A percentile compares a stretch with the other conserved stretches of the same genome.
phyloP scores from a whole-genome alignment of 2,329 filamentous ascomycete genomes.

The Aspergillus brunneoviolaceus region DNA sequence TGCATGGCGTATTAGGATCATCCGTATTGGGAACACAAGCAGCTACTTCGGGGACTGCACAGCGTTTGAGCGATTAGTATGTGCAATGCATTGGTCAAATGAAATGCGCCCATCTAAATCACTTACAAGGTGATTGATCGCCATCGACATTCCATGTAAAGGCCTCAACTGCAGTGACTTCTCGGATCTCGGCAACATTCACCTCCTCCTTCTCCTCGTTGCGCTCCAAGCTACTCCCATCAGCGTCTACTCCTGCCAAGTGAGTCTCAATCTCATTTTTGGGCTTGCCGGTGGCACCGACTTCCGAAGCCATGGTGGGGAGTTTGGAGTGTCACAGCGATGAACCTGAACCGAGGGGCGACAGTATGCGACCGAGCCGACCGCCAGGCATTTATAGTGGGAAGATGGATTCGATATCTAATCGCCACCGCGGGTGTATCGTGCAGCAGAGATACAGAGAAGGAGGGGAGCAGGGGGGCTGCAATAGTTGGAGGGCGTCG shows the following conservation, averaged over 20 bases:
- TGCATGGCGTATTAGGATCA: conserved; percentile 33
- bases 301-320: not conserved
- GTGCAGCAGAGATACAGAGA: not conserved
- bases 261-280: conserved; percentile 2
- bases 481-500: not conserved
- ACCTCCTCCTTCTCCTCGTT: conserved; percentile 3
- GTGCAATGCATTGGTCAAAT: not conserved
- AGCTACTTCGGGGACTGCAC: conserved; percentile 38
- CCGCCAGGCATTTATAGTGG: not conserved
- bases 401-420: not conserved
- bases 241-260: not conserved
- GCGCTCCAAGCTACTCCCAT: not conserved
- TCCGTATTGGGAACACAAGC: conserved; percentile 39
- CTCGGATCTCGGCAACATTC: conserved; percentile 23
- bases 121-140: conserved; percentile 39
- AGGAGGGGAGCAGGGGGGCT: not conserved
- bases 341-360: not conserved
- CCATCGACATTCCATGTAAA: conserved; percentile 41
- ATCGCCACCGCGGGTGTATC: not conserved
- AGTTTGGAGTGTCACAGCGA: not conserved
- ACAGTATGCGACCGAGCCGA: not conserved
- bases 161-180: conserved; percentile 36
- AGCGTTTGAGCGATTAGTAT: not conserved
- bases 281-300: not conserved
- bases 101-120: not conserved